Base-by-base conservation (phyloP, 805 yeast genomes). In the Metschnikowia cubensis region DNA sequence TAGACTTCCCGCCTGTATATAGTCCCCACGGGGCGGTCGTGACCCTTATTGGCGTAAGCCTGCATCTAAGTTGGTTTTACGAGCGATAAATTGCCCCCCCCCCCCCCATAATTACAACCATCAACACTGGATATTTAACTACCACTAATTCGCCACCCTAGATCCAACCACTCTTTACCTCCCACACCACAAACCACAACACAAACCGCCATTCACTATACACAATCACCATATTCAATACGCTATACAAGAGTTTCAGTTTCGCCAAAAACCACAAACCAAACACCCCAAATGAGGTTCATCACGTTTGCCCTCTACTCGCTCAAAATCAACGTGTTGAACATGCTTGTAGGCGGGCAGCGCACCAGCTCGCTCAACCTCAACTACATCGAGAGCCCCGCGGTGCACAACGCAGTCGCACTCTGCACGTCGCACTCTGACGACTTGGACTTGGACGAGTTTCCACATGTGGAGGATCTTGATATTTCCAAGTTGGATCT, bases 291-390 rank as follows among this genome's bases (percentile, higher is more conserved):
- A 21, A 72, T 72, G 77, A 67, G 68, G 54, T 53, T 70, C 37
- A 50, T 70, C 15, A 57, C 68, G 33, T 59, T 69, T 47, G 50
- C 68, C 14, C 51, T 73, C 44, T 72, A 73, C 51, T 55, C 68
- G 37, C 58, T 73, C 41, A 73, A 73, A 55, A 58, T 69, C 42
- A 73, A 73, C 50, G 50, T 73, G 35, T 59, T 73, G 41, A 71
- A 65, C 44, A 58, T 71, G 31, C 51, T 73, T 21, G 68, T 73
- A 35, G 58, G 63, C 45, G 65, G 61, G 47, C 63, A 69, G 45
- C 61, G 76, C 45, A 60, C 66, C 22, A 60, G 64, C 22, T 67
- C 71, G 45, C 58, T 69, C 18, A 58, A 67, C 45, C 47, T 69
- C 38, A 64, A 63, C 18, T 63, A 58, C 53, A 61, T 73, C 18